Base-by-base conservation (phyloP, 176 grass and related monocot genomes). In the Musa acuminata region DNA sequence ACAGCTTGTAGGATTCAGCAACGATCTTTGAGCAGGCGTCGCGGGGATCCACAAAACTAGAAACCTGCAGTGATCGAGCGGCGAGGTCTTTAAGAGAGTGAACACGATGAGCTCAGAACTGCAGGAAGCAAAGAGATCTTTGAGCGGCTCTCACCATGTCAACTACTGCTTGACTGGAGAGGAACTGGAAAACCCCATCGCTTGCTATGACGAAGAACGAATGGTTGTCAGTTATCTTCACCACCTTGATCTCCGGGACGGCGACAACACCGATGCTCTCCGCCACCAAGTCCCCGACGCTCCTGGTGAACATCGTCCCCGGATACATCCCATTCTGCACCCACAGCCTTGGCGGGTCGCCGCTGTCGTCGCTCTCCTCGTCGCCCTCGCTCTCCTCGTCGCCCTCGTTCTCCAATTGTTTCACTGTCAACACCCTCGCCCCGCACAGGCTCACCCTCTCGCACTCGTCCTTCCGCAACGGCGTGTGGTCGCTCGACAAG, bases 101-200 rank as follows among this genome's bases (percentile, higher is more conserved):
- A 43, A 43, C 35, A 43, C 35, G 4, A 43, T 43, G 35, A 43
- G 35, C 35, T 5, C 35, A 43, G 35, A 43, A 5, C 35, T 43
- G 35, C 35, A 6, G 4, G 6, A 43, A 6, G 35, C 35, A 0
- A 43, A 3, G 35, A 43, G 35, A 43, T 43, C 35, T 6, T 43
- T 43, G 35, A 43, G 35, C 35, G 3, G 35, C 35, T 43, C 4
- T 62, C 76, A 96, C 92, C 89, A 92, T 96, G 58, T 96, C 89
- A 69, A 92, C 83, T 63, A 96, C 89, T 79, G 86, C 80, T 75
- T 96, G 92, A 72, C 81, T 96, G 23, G 92, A 87, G 81, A 96
- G 90, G 71, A 96, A 96, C 64, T 96, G 89, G 53, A 96, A 96
- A 12, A 96, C 89, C 29, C 92, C 92, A 75, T 96, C 89, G 76